Percentiles rank a stretch among this genome's conserved stretches.
phyloP scores from a whole-genome alignment of 495 filamentous ascomycete genomes.

The Letharia lupina region DNA sequence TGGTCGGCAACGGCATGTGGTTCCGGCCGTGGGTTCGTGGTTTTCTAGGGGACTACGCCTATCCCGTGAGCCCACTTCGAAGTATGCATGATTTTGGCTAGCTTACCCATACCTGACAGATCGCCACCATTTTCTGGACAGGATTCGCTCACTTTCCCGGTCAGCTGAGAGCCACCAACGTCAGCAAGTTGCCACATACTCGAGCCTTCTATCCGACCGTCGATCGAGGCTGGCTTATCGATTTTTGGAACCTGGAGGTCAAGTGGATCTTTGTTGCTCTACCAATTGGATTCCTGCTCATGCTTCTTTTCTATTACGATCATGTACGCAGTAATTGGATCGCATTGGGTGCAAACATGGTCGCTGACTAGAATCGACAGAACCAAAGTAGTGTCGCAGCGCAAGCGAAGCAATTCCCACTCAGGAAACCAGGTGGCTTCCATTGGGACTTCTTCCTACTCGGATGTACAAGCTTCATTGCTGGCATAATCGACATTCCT shows the following conservation, averaged over 20 bases:
- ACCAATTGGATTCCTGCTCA: conserved; percentile 37
- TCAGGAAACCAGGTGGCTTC: conserved; percentile 40
- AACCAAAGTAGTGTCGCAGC: conserved; percentile 34
- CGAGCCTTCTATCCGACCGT: conserved; percentile 37
- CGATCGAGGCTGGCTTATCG: conserved; percentile 35
- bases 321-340: conserved; percentile 25
- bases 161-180: conserved; percentile 11
- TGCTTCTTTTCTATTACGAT: conserved; percentile 42
- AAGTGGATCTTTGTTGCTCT: conserved; percentile 38
- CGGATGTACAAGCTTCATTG: conserved; percentile 36
- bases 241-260: conserved; percentile 37
- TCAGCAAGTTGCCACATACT: conserved; percentile 31
- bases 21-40: conserved; percentile 31
- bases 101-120: conserved; percentile 3
- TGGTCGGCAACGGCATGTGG: conserved; percentile 28
- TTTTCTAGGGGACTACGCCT: conserved; percentile 36
- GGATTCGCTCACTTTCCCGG: conserved; percentile 21
- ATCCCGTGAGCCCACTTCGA: conserved; percentile 19
- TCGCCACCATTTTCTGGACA: conserved; percentile 32
- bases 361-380: conserved; percentile 7
- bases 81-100: not conserved
- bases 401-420: conserved; percentile 38
- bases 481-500: conserved; percentile 37
- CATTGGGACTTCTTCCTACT: conserved; percentile 44
- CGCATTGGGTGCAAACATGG: not conserved